A percentile compares a stretch with the other conserved stretches of the same genome.
These are phyloP conservation scores for Ormosia emarginata DNA, from an alignment of 306 rosid species.

Conservation along the genomic window DNA sequence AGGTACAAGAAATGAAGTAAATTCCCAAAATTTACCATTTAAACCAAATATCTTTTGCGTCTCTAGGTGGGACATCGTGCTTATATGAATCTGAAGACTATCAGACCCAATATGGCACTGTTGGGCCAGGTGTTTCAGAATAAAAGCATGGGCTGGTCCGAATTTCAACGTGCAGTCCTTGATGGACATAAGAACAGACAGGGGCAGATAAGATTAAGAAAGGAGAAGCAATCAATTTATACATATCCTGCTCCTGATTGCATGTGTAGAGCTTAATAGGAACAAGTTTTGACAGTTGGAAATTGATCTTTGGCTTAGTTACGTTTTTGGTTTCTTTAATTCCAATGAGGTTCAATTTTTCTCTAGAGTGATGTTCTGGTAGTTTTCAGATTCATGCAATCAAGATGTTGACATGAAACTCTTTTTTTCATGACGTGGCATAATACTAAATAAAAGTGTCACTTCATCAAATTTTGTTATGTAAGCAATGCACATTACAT, in stretches of 20 bases:
- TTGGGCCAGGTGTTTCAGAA: conserved; percentile 84
- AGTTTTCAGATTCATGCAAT: conserved; percentile 11
- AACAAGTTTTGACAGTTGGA: conserved; percentile 7
- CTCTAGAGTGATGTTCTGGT: background rate
- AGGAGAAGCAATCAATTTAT: conserved; percentile 84
- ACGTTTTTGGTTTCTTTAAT: background rate
- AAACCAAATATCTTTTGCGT: conserved; percentile 12
- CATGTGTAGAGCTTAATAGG: conserved; percentile 66
- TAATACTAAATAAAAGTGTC: too few relatives aligned
- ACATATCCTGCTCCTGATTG: conserved; percentile 98
- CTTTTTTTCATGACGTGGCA: background rate
- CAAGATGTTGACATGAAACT: background rate
- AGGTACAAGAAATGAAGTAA: conserved; percentile 9
- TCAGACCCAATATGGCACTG: conserved; percentile 86
- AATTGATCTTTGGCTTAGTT: background rate
- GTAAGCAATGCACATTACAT: too few relatives aligned
- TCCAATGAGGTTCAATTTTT: background rate
- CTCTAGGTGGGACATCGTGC: conserved; percentile 83
- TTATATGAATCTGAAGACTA: conserved; percentile 77
- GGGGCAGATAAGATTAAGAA: conserved; percentile 80
- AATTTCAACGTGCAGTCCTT: conserved; percentile 57
- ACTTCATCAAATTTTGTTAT: too few relatives aligned
- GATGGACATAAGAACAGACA: conserved; percentile 84
- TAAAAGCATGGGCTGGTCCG: conserved; percentile 72
- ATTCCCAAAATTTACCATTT: conserved; percentile 10